Evolutionary conservation across 495 filamentous ascomycete genomes (phyloP).

Genomic region (Pseudomonodictys pantanalensis): DNA sequence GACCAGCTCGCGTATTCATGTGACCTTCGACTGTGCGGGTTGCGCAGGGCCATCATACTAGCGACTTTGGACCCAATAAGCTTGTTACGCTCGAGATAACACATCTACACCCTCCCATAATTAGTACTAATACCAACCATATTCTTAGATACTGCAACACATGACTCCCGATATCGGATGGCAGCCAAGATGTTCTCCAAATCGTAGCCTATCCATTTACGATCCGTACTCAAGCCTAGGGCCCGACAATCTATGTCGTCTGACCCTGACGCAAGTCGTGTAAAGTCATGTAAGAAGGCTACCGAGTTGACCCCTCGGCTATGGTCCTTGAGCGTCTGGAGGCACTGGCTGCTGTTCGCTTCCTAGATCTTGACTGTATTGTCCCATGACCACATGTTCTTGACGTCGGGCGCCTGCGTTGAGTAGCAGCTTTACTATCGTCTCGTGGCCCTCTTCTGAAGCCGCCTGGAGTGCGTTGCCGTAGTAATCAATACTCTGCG

Average conservation of each 20-base stretch:
- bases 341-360: background rate
- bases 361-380: background rate
- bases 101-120: background rate
- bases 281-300: background rate
- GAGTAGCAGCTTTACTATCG: background rate
- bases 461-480: constrained; percentile 19
- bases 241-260: background rate
- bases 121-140: constrained; percentile 1
- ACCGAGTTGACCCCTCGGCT: background rate
- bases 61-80: background rate
- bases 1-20: no score
- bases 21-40: no score
- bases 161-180: background rate
- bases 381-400: background rate
- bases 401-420: background rate
- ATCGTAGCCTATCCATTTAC: background rate
- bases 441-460: background rate
- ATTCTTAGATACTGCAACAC: background rate
- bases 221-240: background rate
- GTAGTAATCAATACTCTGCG: background rate
- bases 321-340: constrained; percentile 13
- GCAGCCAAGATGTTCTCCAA: background rate
- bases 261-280: constrained; percentile 1
- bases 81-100: constrained; percentile 1
- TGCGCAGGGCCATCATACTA: no score